Percentiles rank a stretch among this genome's conserved stretches.
Conservation (phyloP, 768 basidiomycete species). For the Rhizopogon roseolus region DNA sequence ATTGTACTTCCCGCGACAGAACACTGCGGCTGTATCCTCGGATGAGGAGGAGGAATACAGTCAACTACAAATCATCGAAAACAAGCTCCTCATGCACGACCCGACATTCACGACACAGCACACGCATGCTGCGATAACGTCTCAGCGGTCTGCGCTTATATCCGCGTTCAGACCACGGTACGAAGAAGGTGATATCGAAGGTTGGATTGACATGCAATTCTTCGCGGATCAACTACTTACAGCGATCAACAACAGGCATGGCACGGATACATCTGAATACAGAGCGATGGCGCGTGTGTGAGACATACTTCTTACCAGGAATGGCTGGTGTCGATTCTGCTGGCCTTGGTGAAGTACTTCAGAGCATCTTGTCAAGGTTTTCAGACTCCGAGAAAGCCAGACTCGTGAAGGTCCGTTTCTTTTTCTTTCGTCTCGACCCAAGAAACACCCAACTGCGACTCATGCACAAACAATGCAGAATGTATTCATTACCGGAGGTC, state of each 20-base stretch:
- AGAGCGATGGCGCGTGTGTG: slow-evolving; percentile 87
- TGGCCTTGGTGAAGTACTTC: slow-evolving; percentile 88
- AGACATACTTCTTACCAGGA: slow-evolving; percentile 88
- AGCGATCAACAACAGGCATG: slow-evolving; percentile 34
- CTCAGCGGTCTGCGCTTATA: slow-evolving; percentile 79
- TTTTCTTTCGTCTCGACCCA: neutral
- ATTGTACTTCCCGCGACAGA: slow-evolving; percentile 34
- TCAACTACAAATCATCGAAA: slow-evolving; percentile 70
- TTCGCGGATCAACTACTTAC: neutral
- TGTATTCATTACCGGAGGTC: slow-evolving; percentile 84
- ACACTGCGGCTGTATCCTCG: slow-evolving; percentile 65
- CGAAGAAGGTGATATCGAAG: slow-evolving; percentile 69
- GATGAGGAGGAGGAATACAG: slow-evolving; percentile 87
- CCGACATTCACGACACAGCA: slow-evolving; percentile 77
- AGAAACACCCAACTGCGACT: too few relatives aligned
- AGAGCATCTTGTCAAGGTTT: slow-evolving; percentile 76
- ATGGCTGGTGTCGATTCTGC: slow-evolving; percentile 96
- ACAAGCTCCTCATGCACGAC: slow-evolving; percentile 77
- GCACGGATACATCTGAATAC: slow-evolving; percentile 84
- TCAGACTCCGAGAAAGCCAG: slow-evolving; percentile 58
- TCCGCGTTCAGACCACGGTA: slow-evolving; percentile 81
- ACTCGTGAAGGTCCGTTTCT: slow-evolving; percentile 63
- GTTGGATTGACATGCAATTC: slow-evolving; percentile 21
- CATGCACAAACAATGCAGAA: slow-evolving; percentile 44
- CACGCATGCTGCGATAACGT: slow-evolving; percentile 74